Base-by-base conservation (phyloP, 371 early-diverging fungal species). In the Thermomucor indicae-seudaticae region DNA sequence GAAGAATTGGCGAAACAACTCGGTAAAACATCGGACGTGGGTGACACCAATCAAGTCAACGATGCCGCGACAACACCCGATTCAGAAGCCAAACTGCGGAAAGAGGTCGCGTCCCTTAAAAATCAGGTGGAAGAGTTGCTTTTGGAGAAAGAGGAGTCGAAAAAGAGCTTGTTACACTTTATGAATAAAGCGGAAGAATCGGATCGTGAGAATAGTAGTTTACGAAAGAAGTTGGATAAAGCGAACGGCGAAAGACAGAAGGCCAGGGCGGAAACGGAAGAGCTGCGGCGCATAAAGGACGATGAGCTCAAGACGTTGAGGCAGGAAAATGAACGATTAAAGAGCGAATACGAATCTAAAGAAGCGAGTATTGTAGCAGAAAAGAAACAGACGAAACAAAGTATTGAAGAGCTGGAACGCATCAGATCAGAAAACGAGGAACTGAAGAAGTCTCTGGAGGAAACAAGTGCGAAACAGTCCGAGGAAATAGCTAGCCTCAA, bases 91-190 rank as follows among this genome's bases (percentile, higher is more conserved):
- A 30, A 23, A 11, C 27, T 46, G 4, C 42, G 58, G n/a, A 62
- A 49, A 37, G 22, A 53, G 8, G 25, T 65, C 7, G 63, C 62
- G 1, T 47, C 59, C 7, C 47, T 69, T 17, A 66, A 65, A 27
- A 73, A 69, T 35, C 65, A 73, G 43, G 62, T 73, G 1, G 74
- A 73, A 39, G 70, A 73, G 31, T 47, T 73, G 1, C 50, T 67
- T 3, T 29, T 69, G n/a, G 74, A 73, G 43, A 73, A 73, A 22
- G 70, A 66, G 46, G 67, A 69, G 37, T 63, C 70, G 8, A 73
- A 73, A 49, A 65, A 69, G 42, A 69, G 60, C 27, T 39, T 73
- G 4, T 27, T 67, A 20, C 62, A 60, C n/a, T 62, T 69, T 44
- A 66, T 69, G 70, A 61, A 57, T 35, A 58, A 58, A n/a, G 65